Conservation (phyloP, 257 asterid species). For the Nicotiana benthamiana region DNA sequence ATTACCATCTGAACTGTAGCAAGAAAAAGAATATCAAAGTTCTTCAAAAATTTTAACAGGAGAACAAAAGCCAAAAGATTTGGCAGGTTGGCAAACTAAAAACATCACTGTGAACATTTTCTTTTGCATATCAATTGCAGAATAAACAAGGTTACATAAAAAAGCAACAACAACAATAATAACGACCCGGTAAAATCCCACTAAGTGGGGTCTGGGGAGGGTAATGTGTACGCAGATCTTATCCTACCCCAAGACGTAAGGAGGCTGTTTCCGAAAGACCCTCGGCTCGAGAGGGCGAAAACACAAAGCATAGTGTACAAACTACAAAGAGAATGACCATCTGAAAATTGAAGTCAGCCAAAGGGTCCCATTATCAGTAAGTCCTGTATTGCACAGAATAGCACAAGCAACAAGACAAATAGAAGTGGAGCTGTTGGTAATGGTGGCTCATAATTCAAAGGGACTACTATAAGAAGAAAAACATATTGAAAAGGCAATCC, state of each 20-base stretch:
- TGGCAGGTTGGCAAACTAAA: neutral
- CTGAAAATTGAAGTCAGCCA: neutral
- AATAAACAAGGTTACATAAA: neutral
- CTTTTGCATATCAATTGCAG: neutral
- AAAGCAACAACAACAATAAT: too few species aligned
- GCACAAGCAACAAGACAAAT: constrained; percentile 21
- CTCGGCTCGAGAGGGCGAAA: too few species aligned
- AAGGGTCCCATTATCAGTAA: constrained; percentile 8
- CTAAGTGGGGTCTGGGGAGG: too few species aligned
- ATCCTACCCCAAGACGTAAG: too few species aligned
- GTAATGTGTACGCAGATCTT: too few species aligned
- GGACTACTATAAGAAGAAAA: constrained; percentile 22
- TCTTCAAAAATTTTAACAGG: neutral
- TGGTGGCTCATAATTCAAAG: constrained; percentile 39
- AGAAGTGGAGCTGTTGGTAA: constrained; percentile 26
- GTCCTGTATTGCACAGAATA: constrained; percentile 11
- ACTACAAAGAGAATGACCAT: neutral
- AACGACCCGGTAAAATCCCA: too few species aligned
- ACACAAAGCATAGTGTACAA: neutral
- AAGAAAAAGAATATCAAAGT: neutral
- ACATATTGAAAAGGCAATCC: constrained; percentile 23
- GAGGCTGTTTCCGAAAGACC: too few species aligned
- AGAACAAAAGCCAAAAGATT: neutral
- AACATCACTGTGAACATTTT: neutral
- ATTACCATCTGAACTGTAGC: neutral